Percentiles rank a stretch among this genome's conserved stretches.
Conservation (phyloP, 441 rosid genomes). For the Aquilaria agallochum region DNA sequence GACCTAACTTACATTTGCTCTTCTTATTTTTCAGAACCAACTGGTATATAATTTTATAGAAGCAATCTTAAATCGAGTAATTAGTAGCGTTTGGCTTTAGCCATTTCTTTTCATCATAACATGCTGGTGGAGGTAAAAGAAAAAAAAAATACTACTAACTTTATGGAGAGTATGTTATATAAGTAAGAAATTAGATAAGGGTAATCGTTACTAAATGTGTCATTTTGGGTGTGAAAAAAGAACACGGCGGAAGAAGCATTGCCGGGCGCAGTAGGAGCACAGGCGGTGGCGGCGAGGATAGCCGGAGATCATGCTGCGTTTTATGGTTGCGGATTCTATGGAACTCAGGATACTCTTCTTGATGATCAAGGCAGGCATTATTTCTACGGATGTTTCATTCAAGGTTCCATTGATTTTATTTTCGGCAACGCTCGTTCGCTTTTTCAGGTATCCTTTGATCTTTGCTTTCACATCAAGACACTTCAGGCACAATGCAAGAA, state of each 20-base stretch:
- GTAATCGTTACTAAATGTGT: too few relatives aligned
- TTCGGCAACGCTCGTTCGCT: slow-evolving; percentile 84
- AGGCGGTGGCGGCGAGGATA: slow-evolving; percentile 72
- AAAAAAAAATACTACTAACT: too few relatives aligned
- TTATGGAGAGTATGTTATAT: too few relatives aligned
- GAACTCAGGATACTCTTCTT: slow-evolving; percentile 84
- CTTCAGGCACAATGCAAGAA: background rate
- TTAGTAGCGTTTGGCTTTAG: too few relatives aligned
- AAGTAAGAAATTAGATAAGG: too few relatives aligned
- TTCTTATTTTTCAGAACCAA: too few relatives aligned
- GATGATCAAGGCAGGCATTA: slow-evolving; percentile 76
- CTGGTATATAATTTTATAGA: too few relatives aligned
- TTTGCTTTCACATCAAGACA: background rate
- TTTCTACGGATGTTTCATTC: slow-evolving; percentile 63
- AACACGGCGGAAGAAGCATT: slow-evolving; percentile 62
- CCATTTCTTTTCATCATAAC: too few relatives aligned
- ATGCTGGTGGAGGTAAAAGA: too few relatives aligned
- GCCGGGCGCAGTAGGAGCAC: slow-evolving; percentile 73
- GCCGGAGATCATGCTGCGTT: slow-evolving; percentile 75
- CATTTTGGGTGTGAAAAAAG: slow-evolving; percentile 22
- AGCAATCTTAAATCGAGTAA: too few relatives aligned
- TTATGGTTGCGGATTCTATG: slow-evolving; percentile 75
- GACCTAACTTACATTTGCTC: too few relatives aligned
- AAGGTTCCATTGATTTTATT: slow-evolving; percentile 89
- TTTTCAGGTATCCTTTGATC: slow-evolving; percentile 38